phyloP scores from a whole-genome alignment of 2,329 filamentous ascomycete species.

The Grosmannia penicillata region DNA sequence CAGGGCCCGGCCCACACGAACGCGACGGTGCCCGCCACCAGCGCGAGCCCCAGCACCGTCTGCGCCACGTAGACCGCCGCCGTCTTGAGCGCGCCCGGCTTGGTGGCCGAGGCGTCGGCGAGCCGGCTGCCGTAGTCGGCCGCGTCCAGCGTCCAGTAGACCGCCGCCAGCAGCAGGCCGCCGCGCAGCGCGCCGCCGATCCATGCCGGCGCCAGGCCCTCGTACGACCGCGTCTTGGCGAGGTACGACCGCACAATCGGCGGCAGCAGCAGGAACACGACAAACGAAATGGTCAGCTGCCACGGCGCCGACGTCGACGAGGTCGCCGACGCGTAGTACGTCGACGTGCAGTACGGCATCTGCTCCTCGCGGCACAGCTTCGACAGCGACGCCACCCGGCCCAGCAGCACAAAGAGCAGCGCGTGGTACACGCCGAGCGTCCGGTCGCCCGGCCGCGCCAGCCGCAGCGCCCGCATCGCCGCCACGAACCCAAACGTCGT shows the following conservation, averaged over 20 bases:
- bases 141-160: constrained; percentile 81
- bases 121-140: constrained; percentile 81
- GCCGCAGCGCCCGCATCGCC: constrained; percentile 59
- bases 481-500: constrained; percentile 72
- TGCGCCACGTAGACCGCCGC: constrained; percentile 68
- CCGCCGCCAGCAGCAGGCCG: constrained; percentile 59
- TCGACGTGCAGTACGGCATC: constrained; percentile 91
- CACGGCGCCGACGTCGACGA: constrained; percentile 87
- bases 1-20: constrained; percentile 79
- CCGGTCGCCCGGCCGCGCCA: constrained; percentile 50
- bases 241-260: constrained; percentile 69
- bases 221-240: constrained; percentile 67
- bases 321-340: constrained; percentile 82
- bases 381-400: constrained; percentile 70
- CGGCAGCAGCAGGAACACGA: constrained; percentile 58
- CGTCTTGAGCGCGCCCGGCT: constrained; percentile 48
- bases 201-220: constrained; percentile 74
- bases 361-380: constrained; percentile 94
- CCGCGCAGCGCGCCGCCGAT: constrained; percentile 65
- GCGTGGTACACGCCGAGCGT: constrained; percentile 75
- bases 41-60: constrained; percentile 59
- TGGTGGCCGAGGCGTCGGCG: no score
- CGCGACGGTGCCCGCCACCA: constrained; percentile 71
- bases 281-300: constrained; percentile 70
- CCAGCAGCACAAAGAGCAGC: constrained; percentile 63